Evolutionary conservation across 75 land plant genomes (phyloP), one percentile per base, ranked within the genome.

Genomic region (Pseudotsuga menziesii): DNA sequence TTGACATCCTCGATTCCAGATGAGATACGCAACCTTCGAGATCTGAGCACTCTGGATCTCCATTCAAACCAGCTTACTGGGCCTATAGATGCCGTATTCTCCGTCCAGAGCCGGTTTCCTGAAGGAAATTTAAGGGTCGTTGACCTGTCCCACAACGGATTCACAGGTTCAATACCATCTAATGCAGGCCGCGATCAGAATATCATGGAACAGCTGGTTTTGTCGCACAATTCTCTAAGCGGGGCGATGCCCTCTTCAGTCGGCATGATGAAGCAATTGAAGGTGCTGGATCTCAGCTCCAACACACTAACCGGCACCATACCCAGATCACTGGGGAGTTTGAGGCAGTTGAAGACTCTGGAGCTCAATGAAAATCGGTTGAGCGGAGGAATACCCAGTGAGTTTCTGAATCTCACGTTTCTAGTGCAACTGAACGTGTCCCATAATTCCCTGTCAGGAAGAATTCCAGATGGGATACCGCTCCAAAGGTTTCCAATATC

Each of bases 301-400:
- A 88, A 88, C 55, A 55, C 23, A 7, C 63, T 88, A 1, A 67
- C 71, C 14, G 83, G 59, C 3, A 13, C 22, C 29, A 73, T 87
- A 75, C 86, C 89, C 3, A 55, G 61, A 5, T 35, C 80, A 23
- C 17, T 90, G 6, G 89, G 73, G 55, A 78, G 70, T 61, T 5
- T 32, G 9, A 80, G 74, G 73, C 62, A 74, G 35, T 77, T 90
- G 58, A 77, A 79, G 73, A 83, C 72, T n/a, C 79, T 90, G 74
- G 85, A 90, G 74, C 78, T 88, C 74, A 81, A 89, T 32, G 69
- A 72, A 20, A 90, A 90, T 63, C 54, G 63, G 4, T 75, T 91
- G 16, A 78, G 71, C 1, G 91, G 93, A 13, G 56, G 19, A 32
- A 88, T 88, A 17, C 90, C 91, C 4, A 39, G 27, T 20, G 80